A percentile compares a stretch with the other conserved stretches of the same genome.
Evolutionary conservation across 2,329 filamentous ascomycete species (phyloP).

Genomic region (Pseudogymnoascus sp.): DNA sequence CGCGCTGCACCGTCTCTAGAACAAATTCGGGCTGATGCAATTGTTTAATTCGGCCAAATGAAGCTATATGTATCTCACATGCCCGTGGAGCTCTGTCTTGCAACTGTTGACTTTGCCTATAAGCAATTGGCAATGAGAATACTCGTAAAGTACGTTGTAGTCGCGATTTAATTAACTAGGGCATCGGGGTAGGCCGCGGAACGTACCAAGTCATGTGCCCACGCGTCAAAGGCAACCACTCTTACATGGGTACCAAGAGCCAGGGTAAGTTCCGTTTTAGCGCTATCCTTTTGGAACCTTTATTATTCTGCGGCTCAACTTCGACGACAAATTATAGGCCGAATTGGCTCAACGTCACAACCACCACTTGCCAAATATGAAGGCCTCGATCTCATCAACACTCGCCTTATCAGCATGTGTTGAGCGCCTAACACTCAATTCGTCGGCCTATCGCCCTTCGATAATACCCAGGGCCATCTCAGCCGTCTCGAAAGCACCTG

Average conservation of each 20-base stretch:
- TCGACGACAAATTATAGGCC: conserved; percentile 4
- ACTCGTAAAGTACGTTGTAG: background rate
- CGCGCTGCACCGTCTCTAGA: background rate
- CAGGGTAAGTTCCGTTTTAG: conserved; percentile 5
- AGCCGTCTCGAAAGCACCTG: background rate
- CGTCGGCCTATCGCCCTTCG: conserved; percentile 3
- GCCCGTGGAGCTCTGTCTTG: background rate
- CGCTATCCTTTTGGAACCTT: background rate
- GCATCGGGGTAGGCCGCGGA: background rate
- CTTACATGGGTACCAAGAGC: background rate
- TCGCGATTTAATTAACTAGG: conserved; percentile 6
- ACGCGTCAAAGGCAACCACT: background rate
- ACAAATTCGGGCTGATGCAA: background rate
- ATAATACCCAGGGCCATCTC: background rate
- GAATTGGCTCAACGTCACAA: conserved; percentile 1
- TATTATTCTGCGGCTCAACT: conserved; percentile 4
- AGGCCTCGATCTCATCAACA: conserved; percentile 3
- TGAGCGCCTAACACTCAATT: conserved; percentile 9
- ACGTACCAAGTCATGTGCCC: conserved; percentile 7
- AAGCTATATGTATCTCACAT: background rate
- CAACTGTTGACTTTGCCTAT: background rate
- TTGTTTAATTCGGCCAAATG: background rate
- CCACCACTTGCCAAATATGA: background rate
- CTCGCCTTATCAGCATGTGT: background rate
- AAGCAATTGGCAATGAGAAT: background rate